Percentiles rank a stretch among this genome's conserved stretches.
These are phyloP conservation scores for Paramarasmius palmivorus DNA, from an alignment of 1,284 basidiomycete species.

Conservation along the genomic window DNA sequence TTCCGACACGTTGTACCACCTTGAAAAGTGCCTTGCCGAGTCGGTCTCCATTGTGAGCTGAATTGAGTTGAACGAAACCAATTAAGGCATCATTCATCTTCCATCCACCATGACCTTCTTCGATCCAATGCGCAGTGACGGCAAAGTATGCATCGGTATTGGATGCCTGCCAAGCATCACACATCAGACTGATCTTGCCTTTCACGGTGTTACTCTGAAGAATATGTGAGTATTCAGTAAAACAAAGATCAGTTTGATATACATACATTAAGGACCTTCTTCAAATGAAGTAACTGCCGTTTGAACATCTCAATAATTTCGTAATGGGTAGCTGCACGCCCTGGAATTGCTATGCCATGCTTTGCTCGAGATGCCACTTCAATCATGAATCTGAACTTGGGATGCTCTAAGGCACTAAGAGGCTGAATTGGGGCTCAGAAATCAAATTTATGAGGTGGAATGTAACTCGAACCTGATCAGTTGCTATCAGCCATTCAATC, in stretches of 20 bases:
- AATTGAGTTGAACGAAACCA: conserved; percentile 24
- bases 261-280: conserved; percentile 18
- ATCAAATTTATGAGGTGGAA: background rate
- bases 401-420: conserved; percentile 24
- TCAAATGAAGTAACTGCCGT: conserved; percentile 19
- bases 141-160: conserved; percentile 13
- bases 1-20: conserved; percentile 20
- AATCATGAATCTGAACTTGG: conserved; percentile 28
- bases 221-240: background rate
- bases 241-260: background rate
- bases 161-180: conserved; percentile 27
- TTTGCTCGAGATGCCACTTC: conserved; percentile 24
- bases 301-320: conserved; percentile 26
- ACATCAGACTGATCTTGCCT: conserved; percentile 30
- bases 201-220: conserved; percentile 19
- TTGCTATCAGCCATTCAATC: conserved; percentile 35
- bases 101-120: conserved; percentile 1
- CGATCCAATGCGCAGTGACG: conserved; percentile 10
- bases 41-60: conserved; percentile 22
- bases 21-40: conserved; percentile 27
- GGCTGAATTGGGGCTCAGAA: conserved; percentile 18
- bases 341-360: conserved; percentile 22
- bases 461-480: conserved; percentile 35
- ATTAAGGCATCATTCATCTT: conserved; percentile 18
- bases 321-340: conserved; percentile 17